These are phyloP conservation scores for Lactarius psammicola DNA, from an alignment of 768 basidiomycete species.

Conservation along the genomic window DNA sequence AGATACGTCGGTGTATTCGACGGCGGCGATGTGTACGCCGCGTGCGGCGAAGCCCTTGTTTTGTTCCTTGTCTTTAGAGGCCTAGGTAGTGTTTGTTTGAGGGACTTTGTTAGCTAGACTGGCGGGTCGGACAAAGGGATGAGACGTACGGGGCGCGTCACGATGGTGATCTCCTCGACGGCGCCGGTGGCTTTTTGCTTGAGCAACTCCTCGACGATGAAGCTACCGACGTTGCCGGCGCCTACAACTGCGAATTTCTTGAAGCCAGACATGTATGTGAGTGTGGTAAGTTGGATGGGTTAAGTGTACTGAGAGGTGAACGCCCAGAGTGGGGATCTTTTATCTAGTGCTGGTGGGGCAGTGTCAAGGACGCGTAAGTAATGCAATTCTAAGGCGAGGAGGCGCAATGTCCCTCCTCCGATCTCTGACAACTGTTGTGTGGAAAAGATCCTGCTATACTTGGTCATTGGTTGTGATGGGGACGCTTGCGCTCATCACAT, in stretches of 20 bases:
- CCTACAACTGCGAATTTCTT: slow-evolving; percentile 26
- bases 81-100: slow-evolving; percentile 1
- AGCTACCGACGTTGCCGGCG: slow-evolving; percentile 26
- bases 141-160: slow-evolving; percentile 26
- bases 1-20: slow-evolving; percentile 18
- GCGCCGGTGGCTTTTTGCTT: slow-evolving; percentile 23
- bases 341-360: background rate
- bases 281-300: background rate
- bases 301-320: background rate
- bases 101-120: background rate
- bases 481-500: too few relatives aligned
- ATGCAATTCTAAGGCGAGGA: background rate
- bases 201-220: slow-evolving; percentile 28
- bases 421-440: background rate
- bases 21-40: slow-evolving; percentile 19
- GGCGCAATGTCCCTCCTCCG: background rate
- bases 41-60: slow-evolving; percentile 17
- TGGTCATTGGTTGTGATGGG: background rate
- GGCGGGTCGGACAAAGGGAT: too few relatives aligned
- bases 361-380: background rate
- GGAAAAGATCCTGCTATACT: background rate
- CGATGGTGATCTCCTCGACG: slow-evolving; percentile 19
- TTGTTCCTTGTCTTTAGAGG: slow-evolving; percentile 12
- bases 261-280: slow-evolving; percentile 20
- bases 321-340: background rate